Percentiles rank a stretch among this genome's conserved stretches.
Conservation (phyloP, 352 stramenopile species). For the Peronosclerospora sorghi region DNA sequence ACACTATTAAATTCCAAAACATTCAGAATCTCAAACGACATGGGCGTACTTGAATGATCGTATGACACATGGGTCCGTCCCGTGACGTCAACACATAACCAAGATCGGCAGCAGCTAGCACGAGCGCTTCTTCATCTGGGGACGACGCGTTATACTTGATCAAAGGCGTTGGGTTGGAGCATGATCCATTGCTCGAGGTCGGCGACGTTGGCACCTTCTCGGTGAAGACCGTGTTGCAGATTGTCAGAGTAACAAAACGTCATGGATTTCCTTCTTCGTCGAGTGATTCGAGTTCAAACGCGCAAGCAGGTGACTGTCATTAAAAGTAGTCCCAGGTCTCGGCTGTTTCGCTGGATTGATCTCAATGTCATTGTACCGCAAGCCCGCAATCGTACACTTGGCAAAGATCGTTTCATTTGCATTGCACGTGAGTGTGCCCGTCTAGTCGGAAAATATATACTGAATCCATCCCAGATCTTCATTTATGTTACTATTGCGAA, state of each 20-base stretch:
- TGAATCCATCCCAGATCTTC: constrained; percentile 84
- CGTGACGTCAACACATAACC: constrained; percentile 56
- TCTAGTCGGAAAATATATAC: constrained; percentile 88
- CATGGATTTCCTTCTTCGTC: constrained; percentile 77
- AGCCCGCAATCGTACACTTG: constrained; percentile 86
- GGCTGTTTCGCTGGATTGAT: constrained; percentile 27
- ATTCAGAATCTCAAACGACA: constrained; percentile 90
- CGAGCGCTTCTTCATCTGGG: constrained; percentile 73
- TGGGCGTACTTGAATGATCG: constrained; percentile 41
- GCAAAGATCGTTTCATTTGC: constrained; percentile 86
- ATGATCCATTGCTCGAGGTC: constrained; percentile 13
- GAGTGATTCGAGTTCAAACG: constrained; percentile 71
- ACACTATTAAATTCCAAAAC: constrained; percentile 97
- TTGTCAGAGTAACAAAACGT: constrained; percentile 76
- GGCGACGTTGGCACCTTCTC: constrained; percentile 29
- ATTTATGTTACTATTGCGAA: constrained; percentile 85
- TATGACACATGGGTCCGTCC: constrained; percentile 57
- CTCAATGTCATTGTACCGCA: constrained; percentile 87
- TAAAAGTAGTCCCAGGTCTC: constrained; percentile 66
- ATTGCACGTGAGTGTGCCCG: constrained; percentile 79
- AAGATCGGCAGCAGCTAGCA: constrained; percentile 63
- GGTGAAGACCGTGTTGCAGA: constrained; percentile 83
- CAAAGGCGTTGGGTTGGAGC: constrained; percentile 5
- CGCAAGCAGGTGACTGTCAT: constrained; percentile 56
- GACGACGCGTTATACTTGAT: constrained; percentile 82